Evolutionary conservation across 2,329 filamentous ascomycete genomes (phyloP).

Genomic region (Kalaharituber pfeilii): DNA sequence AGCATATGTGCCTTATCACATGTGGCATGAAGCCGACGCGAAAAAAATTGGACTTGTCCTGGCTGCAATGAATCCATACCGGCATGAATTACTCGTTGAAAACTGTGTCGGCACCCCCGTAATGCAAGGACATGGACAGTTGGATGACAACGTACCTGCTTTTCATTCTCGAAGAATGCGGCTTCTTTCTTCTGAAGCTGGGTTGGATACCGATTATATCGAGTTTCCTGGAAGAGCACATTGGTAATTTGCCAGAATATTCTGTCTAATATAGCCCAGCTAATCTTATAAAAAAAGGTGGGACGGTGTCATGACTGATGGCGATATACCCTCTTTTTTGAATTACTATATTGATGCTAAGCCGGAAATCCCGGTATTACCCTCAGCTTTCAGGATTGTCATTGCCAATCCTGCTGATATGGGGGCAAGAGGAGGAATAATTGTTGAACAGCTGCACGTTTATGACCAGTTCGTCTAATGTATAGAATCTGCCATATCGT

Average conservation of each 20-base stretch:
- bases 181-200: constrained; percentile 32
- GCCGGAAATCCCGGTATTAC: constrained; percentile 12
- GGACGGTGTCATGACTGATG: constrained; percentile 38
- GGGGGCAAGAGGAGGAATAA: constrained; percentile 35
- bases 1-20: constrained; percentile 40
- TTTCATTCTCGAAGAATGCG: constrained; percentile 40
- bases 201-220: constrained; percentile 31
- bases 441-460: constrained; percentile 33
- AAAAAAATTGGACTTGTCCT: constrained; percentile 32
- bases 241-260: constrained; percentile 24
- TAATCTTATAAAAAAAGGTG: constrained; percentile 24
- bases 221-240: constrained; percentile 36
- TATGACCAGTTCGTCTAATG: constrained; percentile 29
- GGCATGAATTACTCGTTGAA: constrained; percentile 37
- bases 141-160: constrained; percentile 41
- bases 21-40: constrained; percentile 41
- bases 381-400: constrained; percentile 31
- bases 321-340: constrained; percentile 34
- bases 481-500: background rate
- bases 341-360: constrained; percentile 23
- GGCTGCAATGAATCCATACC: constrained; percentile 35
- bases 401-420: constrained; percentile 38
- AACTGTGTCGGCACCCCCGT: constrained; percentile 38
- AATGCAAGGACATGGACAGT: constrained; percentile 38
- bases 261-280: background rate